A percentile compares a stretch with the other conserved stretches of the same genome.
phyloP scores from a whole-genome alignment of 768 basidiomycete species.

The Boletus patriciae region DNA sequence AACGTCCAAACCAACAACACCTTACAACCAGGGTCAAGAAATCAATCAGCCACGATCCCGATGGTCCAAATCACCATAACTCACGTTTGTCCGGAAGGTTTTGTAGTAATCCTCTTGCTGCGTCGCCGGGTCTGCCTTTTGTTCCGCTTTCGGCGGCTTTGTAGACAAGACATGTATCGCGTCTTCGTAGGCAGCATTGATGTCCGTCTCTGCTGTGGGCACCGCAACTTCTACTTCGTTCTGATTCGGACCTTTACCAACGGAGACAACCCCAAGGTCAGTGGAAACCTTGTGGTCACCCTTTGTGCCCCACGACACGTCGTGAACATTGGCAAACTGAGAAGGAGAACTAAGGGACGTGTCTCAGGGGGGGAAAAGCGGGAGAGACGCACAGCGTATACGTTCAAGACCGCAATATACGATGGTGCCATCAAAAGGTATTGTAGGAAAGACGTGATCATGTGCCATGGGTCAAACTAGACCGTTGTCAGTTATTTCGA shows the following conservation, averaged over 20 bases:
- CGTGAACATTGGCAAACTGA: slow-evolving; percentile 85
- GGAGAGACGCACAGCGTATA: slow-evolving; percentile 61
- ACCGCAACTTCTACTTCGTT: slow-evolving; percentile 86
- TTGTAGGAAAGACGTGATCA: slow-evolving; percentile 94
- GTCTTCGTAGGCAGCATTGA: slow-evolving; percentile 88
- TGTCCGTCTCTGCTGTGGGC: slow-evolving; percentile 85
- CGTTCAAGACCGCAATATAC: slow-evolving; percentile 91
- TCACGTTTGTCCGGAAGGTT: slow-evolving; percentile 81
- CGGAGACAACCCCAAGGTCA: slow-evolving; percentile 81
- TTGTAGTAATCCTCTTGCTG: slow-evolving; percentile 86
- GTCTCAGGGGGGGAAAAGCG: background rate
- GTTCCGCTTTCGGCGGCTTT: slow-evolving; percentile 73
- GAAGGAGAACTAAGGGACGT: background rate
- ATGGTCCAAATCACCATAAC: slow-evolving; percentile 13
- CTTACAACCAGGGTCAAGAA: slow-evolving; percentile 27
- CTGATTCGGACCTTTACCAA: slow-evolving; percentile 53
- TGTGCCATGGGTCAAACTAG: slow-evolving; percentile 96
- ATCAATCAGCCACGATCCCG: slow-evolving; percentile 18
- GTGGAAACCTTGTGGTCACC: slow-evolving; percentile 85
- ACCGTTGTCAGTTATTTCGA: background rate
- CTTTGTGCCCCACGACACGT: slow-evolving; percentile 95
- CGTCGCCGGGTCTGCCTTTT: slow-evolving; percentile 59
- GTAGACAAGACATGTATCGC: slow-evolving; percentile 79
- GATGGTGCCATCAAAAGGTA: slow-evolving; percentile 91
- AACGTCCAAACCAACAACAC: slow-evolving; percentile 88